Base-by-base conservation (phyloP, 2,329 filamentous ascomycete species). In the Neurospora sp. region DNA sequence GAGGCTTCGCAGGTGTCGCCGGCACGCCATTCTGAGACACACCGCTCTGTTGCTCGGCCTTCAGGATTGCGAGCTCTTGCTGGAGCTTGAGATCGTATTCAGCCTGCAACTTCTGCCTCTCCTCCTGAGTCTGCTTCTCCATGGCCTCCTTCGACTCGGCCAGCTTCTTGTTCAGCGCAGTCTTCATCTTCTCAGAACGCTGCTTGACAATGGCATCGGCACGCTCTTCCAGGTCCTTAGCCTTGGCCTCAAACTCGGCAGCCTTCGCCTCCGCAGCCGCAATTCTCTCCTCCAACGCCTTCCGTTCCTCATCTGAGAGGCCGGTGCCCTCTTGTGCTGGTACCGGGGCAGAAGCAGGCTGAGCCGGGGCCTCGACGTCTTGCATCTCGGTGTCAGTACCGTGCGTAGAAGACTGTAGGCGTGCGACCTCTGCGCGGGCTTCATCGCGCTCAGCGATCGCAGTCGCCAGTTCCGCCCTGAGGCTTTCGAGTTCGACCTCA, bases 111-210 rank as follows among this genome's bases (percentile, higher is more conserved):
- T 87, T 86, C 71, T 84, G 83, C 76, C 87, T 87, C 69, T 84
- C 81, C 39, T 83, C 79, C 70, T 83, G 83, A 66, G 82, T 83
- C 71, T 86, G 83, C 39, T 84, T 83, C 68, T 85, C 83, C 73
- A 83, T 80, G 71, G 84, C 82, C 68, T 83, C 79, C 73, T 85
- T 86, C 66, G 89, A 86, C 74, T 93, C 92, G 70, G 84, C 87
- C 17, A 97, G 83, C 77, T 91, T 93, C 77, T 87, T 89, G 75
- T 89, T 90, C 67, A 93, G 81, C 1, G 86, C 81, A 28, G 86
- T 84, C 76, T 89, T 91, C 90, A 93, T 91, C 77, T 86, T 87
- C 62, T 92, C 87, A 1, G 89, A 89, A 66, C 89, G 85, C 68
- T 85, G 82, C 75, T 91, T 91, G 71, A 92, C 83, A 11, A 85